Evolutionary conservation across 2,329 filamentous ascomycete species (phyloP).

Genomic region (Zymoseptoria tritici): DNA sequence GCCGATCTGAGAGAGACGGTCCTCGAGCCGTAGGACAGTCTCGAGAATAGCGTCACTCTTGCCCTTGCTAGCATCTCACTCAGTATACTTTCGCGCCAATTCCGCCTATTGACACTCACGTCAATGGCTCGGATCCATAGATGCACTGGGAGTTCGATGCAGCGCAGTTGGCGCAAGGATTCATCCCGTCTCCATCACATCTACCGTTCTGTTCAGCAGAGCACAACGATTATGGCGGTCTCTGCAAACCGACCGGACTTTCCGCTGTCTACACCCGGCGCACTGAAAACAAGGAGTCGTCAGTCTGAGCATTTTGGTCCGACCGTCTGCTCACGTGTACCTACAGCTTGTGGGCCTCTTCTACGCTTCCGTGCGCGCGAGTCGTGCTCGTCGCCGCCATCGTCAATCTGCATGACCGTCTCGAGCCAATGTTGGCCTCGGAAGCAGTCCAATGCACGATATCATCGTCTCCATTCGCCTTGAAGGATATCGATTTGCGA

Average conservation of each 20-base stretch:
- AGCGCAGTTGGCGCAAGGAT: conserved; percentile 7
- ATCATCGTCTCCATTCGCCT: neutral
- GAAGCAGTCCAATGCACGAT: neutral
- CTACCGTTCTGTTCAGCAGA: neutral
- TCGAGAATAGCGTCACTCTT: conserved; percentile 12
- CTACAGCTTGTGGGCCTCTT: conserved; percentile 5
- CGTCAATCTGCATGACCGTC: neutral
- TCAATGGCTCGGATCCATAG: conserved; percentile 8
- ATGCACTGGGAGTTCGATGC: conserved; percentile 3
- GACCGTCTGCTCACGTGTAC: neutral
- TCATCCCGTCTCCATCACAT: conserved; percentile 7
- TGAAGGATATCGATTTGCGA: neutral
- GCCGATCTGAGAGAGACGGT: conserved; percentile 3
- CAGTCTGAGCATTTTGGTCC: neutral
- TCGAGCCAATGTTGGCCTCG: neutral
- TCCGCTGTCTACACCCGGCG: conserved; percentile 6
- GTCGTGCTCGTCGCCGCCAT: conserved; percentile 1
- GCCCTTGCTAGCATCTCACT: conserved; percentile 1
- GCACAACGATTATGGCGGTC: neutral
- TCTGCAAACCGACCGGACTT: conserved; percentile 2
- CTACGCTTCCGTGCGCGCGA: conserved; percentile 8
- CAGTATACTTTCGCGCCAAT: neutral
- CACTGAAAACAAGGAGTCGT: neutral
- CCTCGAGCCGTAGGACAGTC: conserved; percentile 6
- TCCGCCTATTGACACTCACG: neutral